Base-by-base conservation (phyloP, 768 basidiomycete genomes). In the Sarcodon sp. region DNA sequence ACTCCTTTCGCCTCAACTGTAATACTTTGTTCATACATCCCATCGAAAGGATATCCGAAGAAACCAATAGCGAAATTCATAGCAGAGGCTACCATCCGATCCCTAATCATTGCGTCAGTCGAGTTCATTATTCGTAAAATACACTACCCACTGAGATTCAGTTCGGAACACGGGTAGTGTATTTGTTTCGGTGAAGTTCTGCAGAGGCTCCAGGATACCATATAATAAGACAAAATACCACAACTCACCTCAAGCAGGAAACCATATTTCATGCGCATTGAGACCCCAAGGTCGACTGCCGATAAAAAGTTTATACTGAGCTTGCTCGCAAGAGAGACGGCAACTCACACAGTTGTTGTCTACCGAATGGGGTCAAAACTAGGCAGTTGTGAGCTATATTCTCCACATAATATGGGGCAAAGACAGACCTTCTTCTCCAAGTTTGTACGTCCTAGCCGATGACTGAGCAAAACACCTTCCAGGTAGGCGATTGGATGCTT, bases 11-110 rank as follows among this genome's bases (percentile, higher is more conserved):
- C 61, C 50, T 76, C 73, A 43, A 76, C 66, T 43, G 63, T 69
- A 47, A 75, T 69, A 35, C 67, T 63, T 51, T 75, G 67, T 51
- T 75, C 68, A 55, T 72, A 75, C 39, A 70, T 53, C 13, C 50
- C 52, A 46, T 50, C 60, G 33, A 69, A 73, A 4, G 59, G 61
- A 27, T 69, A 69, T 9, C 68, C 69, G 46, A 69, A 70, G 62
- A 72, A 71, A n/a, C 73, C 73, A 9, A 71, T 68, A 0, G 72
- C 72, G 54, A 75, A 75, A 55, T 75, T 71, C 44, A 72, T 62
- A 7, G 64, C 65, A 18, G 62, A 65, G 35, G 60, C 57, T 8
- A 62, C 48, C 64, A 66, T 66, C n/a, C 64, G 60, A 8, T 59
- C 62, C 47, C 13, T 1, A 21, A 35, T 31, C 12, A 21, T 13